These are phyloP conservation scores for Lyophyllum shimeji DNA, from an alignment of 768 basidiomycete species.

Conservation along the genomic window DNA sequence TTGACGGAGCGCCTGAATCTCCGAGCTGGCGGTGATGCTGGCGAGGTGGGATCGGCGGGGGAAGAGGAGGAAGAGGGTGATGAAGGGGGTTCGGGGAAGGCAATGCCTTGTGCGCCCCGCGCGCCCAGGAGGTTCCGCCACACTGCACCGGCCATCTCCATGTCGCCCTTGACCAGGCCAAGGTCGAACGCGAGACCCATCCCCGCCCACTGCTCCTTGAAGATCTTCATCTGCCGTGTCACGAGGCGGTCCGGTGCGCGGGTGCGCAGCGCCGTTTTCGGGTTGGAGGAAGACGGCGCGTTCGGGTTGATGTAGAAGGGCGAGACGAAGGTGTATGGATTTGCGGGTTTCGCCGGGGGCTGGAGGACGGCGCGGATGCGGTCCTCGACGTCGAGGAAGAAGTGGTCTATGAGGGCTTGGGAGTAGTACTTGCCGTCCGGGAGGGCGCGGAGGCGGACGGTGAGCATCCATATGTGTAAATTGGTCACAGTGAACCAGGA, in stretches of 20 bases:
- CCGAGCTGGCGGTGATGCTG: conserved; percentile 10
- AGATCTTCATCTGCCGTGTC: conserved; percentile 85
- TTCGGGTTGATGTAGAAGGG: conserved; percentile 50
- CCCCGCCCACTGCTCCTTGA: conserved; percentile 91
- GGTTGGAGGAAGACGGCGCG: conserved; percentile 17
- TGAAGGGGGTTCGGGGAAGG: conserved; percentile 29
- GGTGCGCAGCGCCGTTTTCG: conserved; percentile 15
- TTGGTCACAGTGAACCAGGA: conserved; percentile 96
- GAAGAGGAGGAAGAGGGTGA: not conserved
- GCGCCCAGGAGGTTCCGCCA: conserved; percentile 93
- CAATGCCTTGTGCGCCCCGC: conserved; percentile 75
- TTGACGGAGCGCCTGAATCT: conserved; percentile 65
- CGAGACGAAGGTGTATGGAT: conserved; percentile 46
- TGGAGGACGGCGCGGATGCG: conserved; percentile 82
- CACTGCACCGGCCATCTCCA: conserved; percentile 80
- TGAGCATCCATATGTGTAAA: conserved; percentile 89
- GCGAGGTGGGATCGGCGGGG: not conserved
- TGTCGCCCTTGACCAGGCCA: conserved; percentile 71
- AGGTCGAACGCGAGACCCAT: conserved; percentile 78
- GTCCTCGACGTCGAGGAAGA: conserved; percentile 92
- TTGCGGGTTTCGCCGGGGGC: conserved; percentile 39
- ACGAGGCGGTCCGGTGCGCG: conserved; percentile 78
- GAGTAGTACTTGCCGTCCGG: conserved; percentile 70
- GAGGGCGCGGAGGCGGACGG: conserved; percentile 83
- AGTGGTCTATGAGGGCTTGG: conserved; percentile 89